Conservation (phyloP, 2,329 filamentous ascomycete species). For the Cercospora sp. region DNA sequence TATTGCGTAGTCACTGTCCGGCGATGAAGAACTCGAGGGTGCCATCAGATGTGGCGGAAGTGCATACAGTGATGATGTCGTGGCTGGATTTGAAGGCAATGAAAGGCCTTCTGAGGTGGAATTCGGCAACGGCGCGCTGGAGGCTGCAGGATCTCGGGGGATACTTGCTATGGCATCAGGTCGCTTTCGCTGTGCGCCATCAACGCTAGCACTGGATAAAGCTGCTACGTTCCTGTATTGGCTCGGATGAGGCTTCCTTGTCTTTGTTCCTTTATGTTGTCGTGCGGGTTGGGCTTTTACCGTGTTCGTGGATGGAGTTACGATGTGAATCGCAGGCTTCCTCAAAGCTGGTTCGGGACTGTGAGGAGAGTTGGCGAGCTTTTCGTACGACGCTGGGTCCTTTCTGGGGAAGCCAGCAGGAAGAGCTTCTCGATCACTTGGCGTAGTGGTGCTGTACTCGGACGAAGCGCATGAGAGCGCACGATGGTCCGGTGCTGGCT, state of each 20-base stretch:
- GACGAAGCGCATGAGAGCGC: constrained; percentile 27
- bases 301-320: neutral
- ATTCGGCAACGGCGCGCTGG: neutral
- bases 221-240: neutral
- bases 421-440: constrained; percentile 14
- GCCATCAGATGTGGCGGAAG: constrained; percentile 19
- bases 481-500: neutral
- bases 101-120: neutral
- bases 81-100: neutral
- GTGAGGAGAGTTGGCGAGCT: constrained; percentile 15
- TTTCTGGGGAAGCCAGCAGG: constrained; percentile 21
- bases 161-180: neutral
- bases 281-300: neutral
- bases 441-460: constrained; percentile 31
- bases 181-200: neutral
- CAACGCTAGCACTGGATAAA: neutral
- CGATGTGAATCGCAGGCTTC: neutral
- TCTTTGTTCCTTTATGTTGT: constrained; percentile 12
- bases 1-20: neutral
- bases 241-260: constrained; percentile 14
- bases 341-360: neutral
- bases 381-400: constrained; percentile 30
- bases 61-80: neutral
- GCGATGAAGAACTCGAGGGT: constrained; percentile 13
- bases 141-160: neutral